Evolutionary conservation across 139 green algal species (phyloP).

Genomic region (Edaphochlamys debaryana): DNA sequence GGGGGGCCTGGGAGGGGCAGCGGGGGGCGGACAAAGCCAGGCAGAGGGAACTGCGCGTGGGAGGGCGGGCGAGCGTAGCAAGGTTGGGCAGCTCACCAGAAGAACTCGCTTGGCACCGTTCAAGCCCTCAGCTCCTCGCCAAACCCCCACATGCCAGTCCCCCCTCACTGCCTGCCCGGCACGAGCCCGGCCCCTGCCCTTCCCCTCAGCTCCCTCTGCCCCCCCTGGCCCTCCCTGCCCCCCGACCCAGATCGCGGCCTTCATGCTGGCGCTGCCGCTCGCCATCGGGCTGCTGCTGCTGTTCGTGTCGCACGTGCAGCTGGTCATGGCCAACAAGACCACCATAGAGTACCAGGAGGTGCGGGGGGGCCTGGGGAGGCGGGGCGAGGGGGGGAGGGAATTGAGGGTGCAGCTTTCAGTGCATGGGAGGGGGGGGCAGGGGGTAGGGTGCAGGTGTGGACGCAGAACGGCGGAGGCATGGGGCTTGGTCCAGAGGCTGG

Average conservation of each 20-base stretch:
- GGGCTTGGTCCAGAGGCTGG: background rate
- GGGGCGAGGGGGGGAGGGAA: background rate
- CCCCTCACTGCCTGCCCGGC: no score
- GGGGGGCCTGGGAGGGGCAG: background rate
- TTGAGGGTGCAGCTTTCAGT: background rate
- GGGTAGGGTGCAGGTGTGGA: background rate
- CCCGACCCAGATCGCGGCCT: constrained; percentile 58
- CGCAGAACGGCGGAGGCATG: background rate
- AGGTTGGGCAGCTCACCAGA: no score
- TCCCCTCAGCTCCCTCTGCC: no score
- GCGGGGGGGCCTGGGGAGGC: background rate
- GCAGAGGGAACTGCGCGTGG: background rate
- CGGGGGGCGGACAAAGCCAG: background rate
- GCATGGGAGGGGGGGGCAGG: background rate
- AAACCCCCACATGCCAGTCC: no score
- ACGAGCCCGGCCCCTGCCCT: no score
- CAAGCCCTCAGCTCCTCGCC: no score
- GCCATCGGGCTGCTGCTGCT: constrained; percentile 73
- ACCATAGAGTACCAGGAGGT: constrained; percentile 89
- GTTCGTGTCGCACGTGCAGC: constrained; percentile 80
- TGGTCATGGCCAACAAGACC: constrained; percentile 82
- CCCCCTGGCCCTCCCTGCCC: no score
- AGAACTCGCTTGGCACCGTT: no score
- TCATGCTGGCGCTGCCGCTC: constrained; percentile 64
- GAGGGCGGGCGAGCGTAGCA: background rate